Conservation (phyloP, 495 filamentous ascomycete genomes). For the Tuber umbilicatum region DNA sequence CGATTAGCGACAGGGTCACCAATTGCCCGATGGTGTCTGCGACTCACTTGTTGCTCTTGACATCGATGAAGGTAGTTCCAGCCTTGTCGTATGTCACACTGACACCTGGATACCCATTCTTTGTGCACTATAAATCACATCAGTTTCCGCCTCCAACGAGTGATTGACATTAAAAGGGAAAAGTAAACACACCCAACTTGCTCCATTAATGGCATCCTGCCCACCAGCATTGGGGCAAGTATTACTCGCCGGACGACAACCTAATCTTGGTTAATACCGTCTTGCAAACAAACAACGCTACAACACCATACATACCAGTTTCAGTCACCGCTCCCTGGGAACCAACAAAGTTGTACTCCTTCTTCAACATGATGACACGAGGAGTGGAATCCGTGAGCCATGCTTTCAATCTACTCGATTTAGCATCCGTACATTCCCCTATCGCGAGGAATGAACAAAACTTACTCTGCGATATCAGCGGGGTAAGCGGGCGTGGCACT, state of each 20-base stretch:
- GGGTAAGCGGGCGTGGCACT: conserved; percentile 47
- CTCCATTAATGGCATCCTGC: conserved; percentile 49
- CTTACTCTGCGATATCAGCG: conserved; percentile 43
- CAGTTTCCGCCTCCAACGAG: not conserved
- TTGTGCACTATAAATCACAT: conserved; percentile 33
- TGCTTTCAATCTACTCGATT: conserved; percentile 28
- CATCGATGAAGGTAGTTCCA: conserved; percentile 39
- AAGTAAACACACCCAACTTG: conserved; percentile 18
- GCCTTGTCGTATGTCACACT: conserved; percentile 46
- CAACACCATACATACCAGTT: conserved; percentile 31
- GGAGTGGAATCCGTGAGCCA: conserved; percentile 45
- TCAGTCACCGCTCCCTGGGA: conserved; percentile 45
- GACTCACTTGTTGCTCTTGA: conserved; percentile 42
- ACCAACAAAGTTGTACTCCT: conserved; percentile 48
- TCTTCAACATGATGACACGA: conserved; percentile 49
- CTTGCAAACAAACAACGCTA: not conserved
- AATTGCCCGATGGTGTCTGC: not conserved
- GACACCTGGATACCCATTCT: conserved; percentile 22
- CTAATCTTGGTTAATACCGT: conserved; percentile 1
- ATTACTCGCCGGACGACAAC: conserved; percentile 45
- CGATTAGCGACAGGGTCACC: not conserved
- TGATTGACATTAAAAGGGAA: not conserved
- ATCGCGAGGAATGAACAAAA: not conserved
- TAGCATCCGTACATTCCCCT: not conserved
- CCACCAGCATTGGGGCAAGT: conserved; percentile 38